Evolutionary conservation across 441 rosid species (phyloP).

Genomic region (Jatropha podagrica): DNA sequence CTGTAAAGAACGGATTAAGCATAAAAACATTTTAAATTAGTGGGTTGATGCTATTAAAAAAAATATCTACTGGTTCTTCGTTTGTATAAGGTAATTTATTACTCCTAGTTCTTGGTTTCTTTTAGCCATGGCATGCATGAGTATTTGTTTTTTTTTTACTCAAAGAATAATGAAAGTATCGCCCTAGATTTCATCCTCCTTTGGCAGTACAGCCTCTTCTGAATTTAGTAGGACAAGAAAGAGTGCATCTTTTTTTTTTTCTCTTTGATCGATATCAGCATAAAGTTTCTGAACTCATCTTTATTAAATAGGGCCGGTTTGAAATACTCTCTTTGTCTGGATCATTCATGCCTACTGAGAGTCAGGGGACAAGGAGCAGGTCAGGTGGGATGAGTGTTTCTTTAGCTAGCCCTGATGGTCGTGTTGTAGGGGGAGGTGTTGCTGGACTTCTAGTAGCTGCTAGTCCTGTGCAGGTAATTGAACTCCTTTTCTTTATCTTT

Average conservation of each 20-base stretch:
- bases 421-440: constrained; percentile 92
- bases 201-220: neutral
- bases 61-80: neutral
- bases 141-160: neutral
- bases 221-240: neutral
- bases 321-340: constrained; percentile 90
- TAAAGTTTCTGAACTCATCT: constrained; percentile 4
- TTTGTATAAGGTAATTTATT: neutral
- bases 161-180: neutral
- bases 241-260: too few relatives aligned
- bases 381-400: constrained; percentile 98
- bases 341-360: constrained; percentile 84
- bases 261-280: too few relatives aligned
- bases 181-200: neutral
- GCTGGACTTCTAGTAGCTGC: constrained; percentile 93
- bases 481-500: neutral
- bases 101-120: neutral
- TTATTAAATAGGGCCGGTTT: constrained; percentile 68
- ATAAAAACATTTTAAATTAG: neutral
- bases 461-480: constrained; percentile 70
- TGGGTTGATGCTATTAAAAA: neutral
- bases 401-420: constrained; percentile 87
- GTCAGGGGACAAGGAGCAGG: constrained; percentile 74
- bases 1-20: neutral
- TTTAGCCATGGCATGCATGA: neutral